These are phyloP conservation scores for Colletotrichum sp. DNA, from an alignment of 2,329 filamentous ascomycete species.

Conservation along the genomic window DNA sequence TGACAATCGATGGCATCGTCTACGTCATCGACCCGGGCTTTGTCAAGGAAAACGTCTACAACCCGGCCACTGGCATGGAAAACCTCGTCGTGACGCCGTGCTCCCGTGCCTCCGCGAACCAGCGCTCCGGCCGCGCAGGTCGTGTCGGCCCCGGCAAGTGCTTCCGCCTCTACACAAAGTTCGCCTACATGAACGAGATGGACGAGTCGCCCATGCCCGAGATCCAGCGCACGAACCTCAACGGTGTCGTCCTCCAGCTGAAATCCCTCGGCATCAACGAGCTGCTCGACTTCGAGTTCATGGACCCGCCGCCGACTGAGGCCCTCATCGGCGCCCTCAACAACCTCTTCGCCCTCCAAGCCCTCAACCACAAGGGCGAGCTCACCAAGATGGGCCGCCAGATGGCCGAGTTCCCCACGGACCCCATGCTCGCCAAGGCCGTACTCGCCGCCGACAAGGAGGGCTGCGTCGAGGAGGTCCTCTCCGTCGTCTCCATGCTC, in stretches of 20 bases:
- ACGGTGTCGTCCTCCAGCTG: slow-evolving; percentile 80
- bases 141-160: slow-evolving; percentile 92
- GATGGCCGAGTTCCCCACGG: slow-evolving; percentile 94
- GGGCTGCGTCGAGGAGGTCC: slow-evolving; percentile 90
- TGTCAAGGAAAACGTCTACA: slow-evolving; percentile 94
- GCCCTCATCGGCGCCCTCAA: slow-evolving; percentile 89
- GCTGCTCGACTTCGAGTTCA: slow-evolving; percentile 92
- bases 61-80: slow-evolving; percentile 90
- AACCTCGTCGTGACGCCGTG: slow-evolving; percentile 90
- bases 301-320: slow-evolving; percentile 91
- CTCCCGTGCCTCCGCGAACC: slow-evolving; percentile 90
- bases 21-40: slow-evolving; percentile 97
- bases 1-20: slow-evolving; percentile 95
- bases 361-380: slow-evolving; percentile 85
- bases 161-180: slow-evolving; percentile 92
- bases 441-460: slow-evolving; percentile 89
- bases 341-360: slow-evolving; percentile 88
- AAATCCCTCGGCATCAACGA: slow-evolving; percentile 94
- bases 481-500: slow-evolving; percentile 94
- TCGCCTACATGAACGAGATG: slow-evolving; percentile 93
- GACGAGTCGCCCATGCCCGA: slow-evolving; percentile 92
- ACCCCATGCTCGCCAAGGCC: slow-evolving; percentile 89
- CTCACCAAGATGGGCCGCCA: slow-evolving; percentile 90
- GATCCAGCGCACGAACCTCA: slow-evolving; percentile 90
- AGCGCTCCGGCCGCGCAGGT: slow-evolving; percentile 90